phyloP scores from a whole-genome alignment of 345 rosid genomes.

The Rhodamnia argentea region DNA sequence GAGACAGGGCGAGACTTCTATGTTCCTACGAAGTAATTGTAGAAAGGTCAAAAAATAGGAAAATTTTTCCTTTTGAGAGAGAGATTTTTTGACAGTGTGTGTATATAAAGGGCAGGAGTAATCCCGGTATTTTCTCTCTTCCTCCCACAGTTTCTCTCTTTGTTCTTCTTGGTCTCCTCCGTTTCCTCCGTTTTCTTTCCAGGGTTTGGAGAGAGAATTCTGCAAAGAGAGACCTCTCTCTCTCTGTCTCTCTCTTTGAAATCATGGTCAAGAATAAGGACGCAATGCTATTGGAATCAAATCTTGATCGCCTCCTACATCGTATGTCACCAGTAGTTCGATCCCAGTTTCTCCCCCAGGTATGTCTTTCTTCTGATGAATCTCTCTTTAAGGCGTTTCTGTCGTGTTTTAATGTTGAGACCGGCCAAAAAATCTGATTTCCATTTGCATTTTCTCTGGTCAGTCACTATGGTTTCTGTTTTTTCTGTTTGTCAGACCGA shows the following conservation, averaged over 20 bases:
- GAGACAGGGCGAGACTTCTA: neutral
- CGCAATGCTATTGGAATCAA: slow-evolving; percentile 43
- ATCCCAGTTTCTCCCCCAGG: slow-evolving; percentile 89
- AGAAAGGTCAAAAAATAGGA: slow-evolving; percentile 51
- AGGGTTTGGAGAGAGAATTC: slow-evolving; percentile 16
- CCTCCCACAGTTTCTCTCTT: slow-evolving; percentile 6
- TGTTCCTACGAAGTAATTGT: slow-evolving; percentile 30
- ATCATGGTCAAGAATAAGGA: slow-evolving; percentile 60
- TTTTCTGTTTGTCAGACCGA: slow-evolving; percentile 43
- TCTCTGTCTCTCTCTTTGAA: slow-evolving; percentile 8
- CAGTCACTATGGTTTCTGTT: neutral
- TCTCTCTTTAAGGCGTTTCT: neutral
- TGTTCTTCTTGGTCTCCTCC: neutral
- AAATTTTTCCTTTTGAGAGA: slow-evolving; percentile 1
- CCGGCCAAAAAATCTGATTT: neutral
- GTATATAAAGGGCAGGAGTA: neutral
- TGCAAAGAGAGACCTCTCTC: neutral
- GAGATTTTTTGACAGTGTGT: neutral
- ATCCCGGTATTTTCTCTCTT: slow-evolving; percentile 19
- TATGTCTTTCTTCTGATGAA: slow-evolving; percentile 7
- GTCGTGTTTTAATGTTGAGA: neutral
- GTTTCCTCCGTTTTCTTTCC: slow-evolving; percentile 4
- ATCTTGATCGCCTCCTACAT: slow-evolving; percentile 76
- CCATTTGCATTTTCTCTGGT: neutral
- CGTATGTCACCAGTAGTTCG: slow-evolving; percentile 69